phyloP scores from a whole-genome alignment of 1,284 basidiomycete genomes.

The Xerocomus cyaneibrunnescens region DNA sequence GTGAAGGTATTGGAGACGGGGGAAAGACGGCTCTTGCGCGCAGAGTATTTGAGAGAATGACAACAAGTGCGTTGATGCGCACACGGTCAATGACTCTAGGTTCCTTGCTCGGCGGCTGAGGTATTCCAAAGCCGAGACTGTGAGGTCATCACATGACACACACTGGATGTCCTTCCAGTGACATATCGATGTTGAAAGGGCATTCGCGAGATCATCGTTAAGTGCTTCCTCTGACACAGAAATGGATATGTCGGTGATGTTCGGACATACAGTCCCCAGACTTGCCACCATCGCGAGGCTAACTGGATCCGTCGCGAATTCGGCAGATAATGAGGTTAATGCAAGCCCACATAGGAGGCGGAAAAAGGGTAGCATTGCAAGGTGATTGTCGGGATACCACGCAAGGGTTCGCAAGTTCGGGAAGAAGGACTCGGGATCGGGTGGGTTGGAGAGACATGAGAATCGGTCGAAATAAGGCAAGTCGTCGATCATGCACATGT shows the following conservation, averaged over 20 bases:
- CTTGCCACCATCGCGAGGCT: conserved; percentile 19
- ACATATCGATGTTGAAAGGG: conserved; percentile 22
- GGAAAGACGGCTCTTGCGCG: conserved; percentile 1
- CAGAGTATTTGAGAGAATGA: conserved; percentile 7
- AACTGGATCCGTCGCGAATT: conserved; percentile 19
- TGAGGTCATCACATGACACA: conserved; percentile 27
- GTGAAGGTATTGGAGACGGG: conserved; percentile 19
- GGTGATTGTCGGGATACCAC: conserved; percentile 25
- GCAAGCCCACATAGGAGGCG: conserved; percentile 28
- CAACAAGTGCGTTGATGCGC: conserved; percentile 11
- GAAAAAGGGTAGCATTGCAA: conserved; percentile 23
- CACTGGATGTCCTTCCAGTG: conserved; percentile 21
- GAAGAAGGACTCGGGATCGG: conserved; percentile 20
- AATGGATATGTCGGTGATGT: conserved; percentile 23
- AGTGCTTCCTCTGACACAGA: conserved; percentile 11
- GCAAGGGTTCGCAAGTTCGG: conserved; percentile 21
- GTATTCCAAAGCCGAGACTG: conserved; percentile 18
- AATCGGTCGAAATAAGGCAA: conserved; percentile 9
- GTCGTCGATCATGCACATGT: conserved; percentile 22
- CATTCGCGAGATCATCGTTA: conserved; percentile 11
- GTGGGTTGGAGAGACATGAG: conserved; percentile 17
- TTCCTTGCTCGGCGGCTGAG: conserved; percentile 12
- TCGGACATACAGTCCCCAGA: conserved; percentile 23
- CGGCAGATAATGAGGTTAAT: conserved; percentile 20
- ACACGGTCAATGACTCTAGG: conserved; percentile 19